Percentiles rank a stretch among this genome's conserved stretches.
These are phyloP conservation scores for Claviceps pazoutovae DNA, from an alignment of 2,329 filamentous ascomycete species.

Conservation along the genomic window DNA sequence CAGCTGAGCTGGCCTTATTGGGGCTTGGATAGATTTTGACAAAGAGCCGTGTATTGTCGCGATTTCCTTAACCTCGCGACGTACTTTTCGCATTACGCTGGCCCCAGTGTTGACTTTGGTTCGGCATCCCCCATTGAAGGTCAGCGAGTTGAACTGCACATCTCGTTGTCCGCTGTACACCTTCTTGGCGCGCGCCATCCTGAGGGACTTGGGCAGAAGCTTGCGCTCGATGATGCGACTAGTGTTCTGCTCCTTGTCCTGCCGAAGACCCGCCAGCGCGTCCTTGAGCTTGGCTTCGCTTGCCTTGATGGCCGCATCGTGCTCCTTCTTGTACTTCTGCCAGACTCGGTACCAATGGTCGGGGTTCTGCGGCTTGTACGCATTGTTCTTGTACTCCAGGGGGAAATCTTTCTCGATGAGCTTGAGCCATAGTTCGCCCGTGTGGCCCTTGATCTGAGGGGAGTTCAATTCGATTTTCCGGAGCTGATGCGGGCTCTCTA, in stretches of 20 bases:
- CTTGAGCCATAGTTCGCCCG: constrained; percentile 60
- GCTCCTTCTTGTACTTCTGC: constrained; percentile 48
- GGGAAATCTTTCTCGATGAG: constrained; percentile 71
- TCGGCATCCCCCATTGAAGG: constrained; percentile 33
- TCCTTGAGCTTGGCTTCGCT: constrained; percentile 45
- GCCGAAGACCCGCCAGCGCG: constrained; percentile 41
- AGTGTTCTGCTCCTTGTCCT: constrained; percentile 42
- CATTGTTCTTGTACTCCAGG: constrained; percentile 44
- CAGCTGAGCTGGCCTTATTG: constrained; percentile 19
- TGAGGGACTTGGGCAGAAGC: constrained; percentile 28
- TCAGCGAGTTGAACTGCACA: constrained; percentile 20
- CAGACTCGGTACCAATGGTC: constrained; percentile 70
- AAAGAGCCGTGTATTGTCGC: constrained; percentile 32
- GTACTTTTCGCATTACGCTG: constrained; percentile 41
- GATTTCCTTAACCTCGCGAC: constrained; percentile 42
- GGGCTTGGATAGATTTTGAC: constrained; percentile 17
- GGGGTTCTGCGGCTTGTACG: constrained; percentile 50
- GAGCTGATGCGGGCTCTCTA: constrained; percentile 64
- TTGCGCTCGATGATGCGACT: constrained; percentile 41
- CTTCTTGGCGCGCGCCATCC: constrained; percentile 15
- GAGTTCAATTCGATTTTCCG: constrained; percentile 60
- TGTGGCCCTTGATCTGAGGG: constrained; percentile 59
- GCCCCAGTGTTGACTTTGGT: constrained; percentile 38
- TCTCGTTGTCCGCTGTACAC: constrained; percentile 17
- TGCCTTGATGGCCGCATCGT: constrained; percentile 42